These are phyloP conservation scores for Filobasidium floriforme DNA, from an alignment of 768 basidiomycete genomes.

Conservation along the genomic window DNA sequence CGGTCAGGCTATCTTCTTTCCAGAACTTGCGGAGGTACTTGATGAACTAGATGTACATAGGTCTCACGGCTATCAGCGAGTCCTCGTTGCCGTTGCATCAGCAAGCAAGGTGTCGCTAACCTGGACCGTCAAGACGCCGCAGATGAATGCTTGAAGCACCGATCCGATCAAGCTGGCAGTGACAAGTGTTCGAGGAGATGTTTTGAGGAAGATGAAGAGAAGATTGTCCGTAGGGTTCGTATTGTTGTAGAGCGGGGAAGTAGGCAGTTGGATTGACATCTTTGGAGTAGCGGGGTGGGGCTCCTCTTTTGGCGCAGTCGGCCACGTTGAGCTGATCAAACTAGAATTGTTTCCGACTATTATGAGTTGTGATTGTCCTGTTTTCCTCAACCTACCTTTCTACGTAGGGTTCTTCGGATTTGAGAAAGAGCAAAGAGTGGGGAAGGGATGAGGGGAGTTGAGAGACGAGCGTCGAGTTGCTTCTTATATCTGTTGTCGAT, in stretches of 20 bases:
- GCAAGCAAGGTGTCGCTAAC: background rate
- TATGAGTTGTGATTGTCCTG: too few relatives aligned
- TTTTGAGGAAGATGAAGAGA: constrained; percentile 6
- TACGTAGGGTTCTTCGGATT: too few relatives aligned
- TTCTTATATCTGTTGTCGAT: too few relatives aligned
- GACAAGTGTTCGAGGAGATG: background rate
- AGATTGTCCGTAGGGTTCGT: background rate
- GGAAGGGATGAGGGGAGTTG: too few relatives aligned
- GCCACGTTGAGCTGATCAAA: background rate
- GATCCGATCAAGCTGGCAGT: constrained; percentile 3
- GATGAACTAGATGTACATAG: background rate
- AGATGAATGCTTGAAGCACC: constrained; percentile 4
- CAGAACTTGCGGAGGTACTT: constrained; percentile 5
- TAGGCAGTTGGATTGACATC: background rate
- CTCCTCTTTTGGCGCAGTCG: background rate
- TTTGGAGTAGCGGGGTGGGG: background rate
- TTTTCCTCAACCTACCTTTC: too few relatives aligned
- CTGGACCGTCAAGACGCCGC: background rate
- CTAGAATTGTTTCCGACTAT: too few relatives aligned
- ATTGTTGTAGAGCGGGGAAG: background rate
- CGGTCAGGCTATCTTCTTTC: background rate
- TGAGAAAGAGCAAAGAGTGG: too few relatives aligned
- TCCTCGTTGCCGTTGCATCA: too few relatives aligned
- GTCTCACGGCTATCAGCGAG: too few relatives aligned
- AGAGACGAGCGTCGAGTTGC: too few relatives aligned